These are phyloP conservation scores for Micractinium sp. DNA, from an alignment of 139 green algal genomes.

Conservation along the genomic window DNA sequence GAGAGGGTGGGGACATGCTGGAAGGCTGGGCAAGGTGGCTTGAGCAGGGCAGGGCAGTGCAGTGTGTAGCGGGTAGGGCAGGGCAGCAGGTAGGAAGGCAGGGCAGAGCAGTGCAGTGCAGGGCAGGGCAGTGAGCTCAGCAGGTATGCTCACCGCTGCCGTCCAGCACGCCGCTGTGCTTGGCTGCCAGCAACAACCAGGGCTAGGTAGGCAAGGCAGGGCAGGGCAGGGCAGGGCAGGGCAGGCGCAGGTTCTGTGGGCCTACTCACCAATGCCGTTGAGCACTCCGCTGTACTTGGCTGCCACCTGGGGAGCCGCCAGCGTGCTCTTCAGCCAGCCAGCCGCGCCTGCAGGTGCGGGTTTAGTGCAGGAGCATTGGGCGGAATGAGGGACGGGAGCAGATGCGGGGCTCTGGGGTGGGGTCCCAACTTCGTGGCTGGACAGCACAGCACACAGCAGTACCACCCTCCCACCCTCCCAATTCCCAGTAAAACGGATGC, in stretches of 20 bases:
- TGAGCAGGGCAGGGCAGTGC: background rate
- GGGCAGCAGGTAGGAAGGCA: background rate
- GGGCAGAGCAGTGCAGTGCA: background rate
- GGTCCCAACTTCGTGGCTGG: no score
- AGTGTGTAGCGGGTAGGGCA: background rate
- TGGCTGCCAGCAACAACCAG: slow-evolving; percentile 36
- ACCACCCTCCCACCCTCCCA: no score
- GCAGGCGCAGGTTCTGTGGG: no score
- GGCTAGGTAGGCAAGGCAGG: background rate
- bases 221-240: background rate
- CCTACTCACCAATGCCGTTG: slow-evolving; percentile 88
- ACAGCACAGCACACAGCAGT: no score
- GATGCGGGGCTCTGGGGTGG: no score
- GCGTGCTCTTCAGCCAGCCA: slow-evolving; percentile 82
- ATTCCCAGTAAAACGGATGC: no score
- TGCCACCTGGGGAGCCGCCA: slow-evolving; percentile 59
- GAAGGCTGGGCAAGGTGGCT: background rate
- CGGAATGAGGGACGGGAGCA: background rate
- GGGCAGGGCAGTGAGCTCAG: no score
- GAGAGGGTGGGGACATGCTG: no score
- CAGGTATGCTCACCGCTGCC: slow-evolving; percentile 68
- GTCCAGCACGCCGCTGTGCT: slow-evolving; percentile 90
- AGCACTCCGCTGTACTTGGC: slow-evolving; percentile 82
- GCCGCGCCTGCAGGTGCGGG: slow-evolving; percentile 54
- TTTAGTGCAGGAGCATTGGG: background rate